Evolutionary conservation across 2,329 filamentous ascomycete genomes (phyloP).

Genomic region (Phialophora expanda): DNA sequence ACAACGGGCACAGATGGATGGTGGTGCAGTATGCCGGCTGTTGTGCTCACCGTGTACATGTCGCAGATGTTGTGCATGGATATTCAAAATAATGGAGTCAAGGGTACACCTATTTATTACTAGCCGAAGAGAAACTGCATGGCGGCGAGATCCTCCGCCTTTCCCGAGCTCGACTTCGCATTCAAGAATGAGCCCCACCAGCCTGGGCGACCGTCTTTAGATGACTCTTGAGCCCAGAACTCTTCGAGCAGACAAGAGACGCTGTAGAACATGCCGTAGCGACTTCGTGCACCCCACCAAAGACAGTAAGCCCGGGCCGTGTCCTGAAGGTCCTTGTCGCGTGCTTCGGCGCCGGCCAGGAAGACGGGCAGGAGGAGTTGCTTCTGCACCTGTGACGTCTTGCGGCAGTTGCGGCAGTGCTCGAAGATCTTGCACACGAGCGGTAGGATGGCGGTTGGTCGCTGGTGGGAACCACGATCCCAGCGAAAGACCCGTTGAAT

Average conservation of each 20-base stretch:
- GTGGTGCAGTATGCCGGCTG: no score
- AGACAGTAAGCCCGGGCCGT: constrained; percentile 10
- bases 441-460: neutral
- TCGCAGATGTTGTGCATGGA: no score
- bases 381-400: constrained; percentile 17
- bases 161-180: no score
- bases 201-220: no score
- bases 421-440: neutral
- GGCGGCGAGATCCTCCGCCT: no score
- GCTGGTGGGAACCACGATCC: neutral
- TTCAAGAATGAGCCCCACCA: no score
- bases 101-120: no score
- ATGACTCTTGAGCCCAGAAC: neutral
- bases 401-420: neutral
- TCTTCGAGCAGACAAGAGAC: neutral
- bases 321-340: neutral
- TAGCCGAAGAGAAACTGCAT: no score
- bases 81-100: no score
- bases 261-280: constrained; percentile 16
- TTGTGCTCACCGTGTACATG: no score
- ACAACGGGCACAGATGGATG: no score
- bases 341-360: constrained; percentile 13
- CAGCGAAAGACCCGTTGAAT: constrained; percentile 16
- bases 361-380: constrained; percentile 21
- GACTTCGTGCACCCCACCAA: constrained; percentile 5